A percentile compares a stretch with the other conserved stretches of the same genome.
Conservation (phyloP, 2,329 filamentous ascomycete genomes). For the Ceratocystis cacaofunesta region DNA sequence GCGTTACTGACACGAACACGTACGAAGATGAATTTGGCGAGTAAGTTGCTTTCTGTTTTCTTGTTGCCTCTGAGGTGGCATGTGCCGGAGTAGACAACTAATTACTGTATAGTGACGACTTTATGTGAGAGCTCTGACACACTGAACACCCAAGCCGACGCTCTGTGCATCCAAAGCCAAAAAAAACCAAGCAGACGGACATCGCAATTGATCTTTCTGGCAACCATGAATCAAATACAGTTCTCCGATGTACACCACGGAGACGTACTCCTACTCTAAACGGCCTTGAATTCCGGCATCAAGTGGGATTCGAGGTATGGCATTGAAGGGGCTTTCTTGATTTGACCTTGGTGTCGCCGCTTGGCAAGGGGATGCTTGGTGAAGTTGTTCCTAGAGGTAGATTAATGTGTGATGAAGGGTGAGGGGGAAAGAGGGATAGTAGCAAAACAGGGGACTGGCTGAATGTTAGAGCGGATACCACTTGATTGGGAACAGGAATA, state of each 20-base stretch:
- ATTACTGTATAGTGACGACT: slow-evolving; percentile 17
- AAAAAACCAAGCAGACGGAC: background rate
- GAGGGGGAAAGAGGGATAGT: background rate
- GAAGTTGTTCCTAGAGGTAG: background rate
- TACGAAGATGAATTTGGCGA: slow-evolving; percentile 68
- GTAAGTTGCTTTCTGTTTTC: slow-evolving; percentile 36
- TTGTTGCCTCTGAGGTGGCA: background rate
- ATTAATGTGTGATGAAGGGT: background rate
- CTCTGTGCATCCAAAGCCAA: background rate
- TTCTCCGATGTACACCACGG: background rate
- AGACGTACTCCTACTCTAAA: background rate
- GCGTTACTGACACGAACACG: slow-evolving; percentile 52
- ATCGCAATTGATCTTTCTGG: background rate
- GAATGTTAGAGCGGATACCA: slow-evolving; percentile 2
- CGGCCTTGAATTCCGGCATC: background rate
- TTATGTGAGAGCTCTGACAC: slow-evolving; percentile 17
- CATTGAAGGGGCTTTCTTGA: background rate
- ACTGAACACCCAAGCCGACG: background rate
- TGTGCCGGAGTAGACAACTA: background rate
- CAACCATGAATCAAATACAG: background rate
- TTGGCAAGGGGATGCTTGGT: background rate
- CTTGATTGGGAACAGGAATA: background rate
- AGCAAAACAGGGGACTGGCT: slow-evolving; percentile 5
- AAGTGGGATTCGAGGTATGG: too few species aligned
- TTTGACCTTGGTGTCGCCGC: background rate